These are phyloP conservation scores for Dorcoceras hygrometricum DNA, from an alignment of 257 asterid genomes.

Conservation along the genomic window DNA sequence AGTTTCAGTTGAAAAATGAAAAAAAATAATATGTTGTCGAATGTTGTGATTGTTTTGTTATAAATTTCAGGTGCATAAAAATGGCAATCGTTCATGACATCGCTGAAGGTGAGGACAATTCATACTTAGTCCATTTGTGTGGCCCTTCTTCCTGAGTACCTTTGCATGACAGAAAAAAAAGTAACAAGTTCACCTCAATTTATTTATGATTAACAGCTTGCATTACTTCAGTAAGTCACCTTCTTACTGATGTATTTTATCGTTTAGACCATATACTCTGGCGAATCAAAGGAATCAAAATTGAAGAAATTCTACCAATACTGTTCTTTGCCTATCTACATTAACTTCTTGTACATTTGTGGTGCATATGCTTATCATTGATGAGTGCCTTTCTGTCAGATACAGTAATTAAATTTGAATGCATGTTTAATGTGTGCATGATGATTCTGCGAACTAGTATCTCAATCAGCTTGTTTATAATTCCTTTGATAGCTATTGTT, in stretches of 20 bases:
- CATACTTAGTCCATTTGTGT: not conserved
- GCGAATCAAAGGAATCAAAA: too few relatives aligned
- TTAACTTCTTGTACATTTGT: not conserved
- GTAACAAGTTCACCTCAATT: not conserved
- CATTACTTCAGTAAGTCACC: not conserved
- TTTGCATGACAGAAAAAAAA: slow-evolving; percentile 6
- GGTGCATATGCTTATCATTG: not conserved
- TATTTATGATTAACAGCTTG: not conserved
- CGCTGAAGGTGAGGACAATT: slow-evolving; percentile 76
- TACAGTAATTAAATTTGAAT: not conserved
- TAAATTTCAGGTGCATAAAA: slow-evolving; percentile 73
- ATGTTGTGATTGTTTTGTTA: slow-evolving; percentile 15
- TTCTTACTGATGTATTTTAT: not conserved
- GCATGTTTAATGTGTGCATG: slow-evolving; percentile 9
- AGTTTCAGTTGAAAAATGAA: slow-evolving; percentile 2
- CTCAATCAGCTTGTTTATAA: slow-evolving; percentile 13
- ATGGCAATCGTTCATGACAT: slow-evolving; percentile 96
- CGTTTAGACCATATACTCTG: not conserved
- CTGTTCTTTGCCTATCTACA: too few relatives aligned
- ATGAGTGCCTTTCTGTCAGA: slow-evolving; percentile 9
- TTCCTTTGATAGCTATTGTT: slow-evolving; percentile 63
- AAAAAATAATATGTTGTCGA: not conserved
- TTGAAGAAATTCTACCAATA: too few relatives aligned
- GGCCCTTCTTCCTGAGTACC: slow-evolving; percentile 1
- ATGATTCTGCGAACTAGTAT: slow-evolving; percentile 14